phyloP scores from a whole-genome alignment of 1,139 yeast species.

The Lodderomyces orthopsilosis region DNA sequence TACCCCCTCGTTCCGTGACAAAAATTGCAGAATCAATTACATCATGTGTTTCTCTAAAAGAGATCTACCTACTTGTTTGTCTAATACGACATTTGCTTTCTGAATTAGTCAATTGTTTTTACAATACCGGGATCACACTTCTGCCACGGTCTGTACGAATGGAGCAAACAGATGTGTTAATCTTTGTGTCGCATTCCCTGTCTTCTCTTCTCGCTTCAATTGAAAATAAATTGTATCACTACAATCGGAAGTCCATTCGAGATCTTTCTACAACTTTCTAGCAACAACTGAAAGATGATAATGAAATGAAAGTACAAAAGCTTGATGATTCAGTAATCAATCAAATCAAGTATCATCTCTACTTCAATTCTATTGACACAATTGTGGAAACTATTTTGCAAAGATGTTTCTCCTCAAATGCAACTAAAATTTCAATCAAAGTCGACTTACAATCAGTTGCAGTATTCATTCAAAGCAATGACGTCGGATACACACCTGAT shows the following conservation, averaged over 20 bases:
- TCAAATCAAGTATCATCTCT: constrained; percentile 15
- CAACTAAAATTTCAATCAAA: constrained; percentile 58
- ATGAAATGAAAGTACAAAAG: constrained; percentile 5
- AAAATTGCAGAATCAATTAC: too few relatives aligned
- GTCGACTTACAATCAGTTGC: constrained; percentile 61
- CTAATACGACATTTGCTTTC: too few relatives aligned
- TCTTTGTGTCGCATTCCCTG: neutral
- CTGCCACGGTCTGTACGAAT: too few relatives aligned
- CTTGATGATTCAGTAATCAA: constrained; percentile 12
- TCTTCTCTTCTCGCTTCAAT: neutral
- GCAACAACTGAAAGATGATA: neutral
- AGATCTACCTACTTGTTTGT: too few relatives aligned
- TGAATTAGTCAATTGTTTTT: too few relatives aligned
- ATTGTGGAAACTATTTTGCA: constrained; percentile 77
- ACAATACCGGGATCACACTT: too few relatives aligned
- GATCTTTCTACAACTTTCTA: neutral
- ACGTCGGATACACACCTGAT: constrained; percentile 60
- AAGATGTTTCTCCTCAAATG: constrained; percentile 75
- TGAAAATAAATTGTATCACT: too few relatives aligned
- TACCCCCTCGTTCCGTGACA: too few relatives aligned
- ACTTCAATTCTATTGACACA: constrained; percentile 16
- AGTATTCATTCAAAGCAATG: constrained; percentile 71
- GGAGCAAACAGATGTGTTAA: too few relatives aligned
- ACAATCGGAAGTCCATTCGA: too few relatives aligned
- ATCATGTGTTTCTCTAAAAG: too few relatives aligned